Evolutionary conservation across 257 asterid species (phyloP).

Genomic region (Solanum paucissectum): DNA sequence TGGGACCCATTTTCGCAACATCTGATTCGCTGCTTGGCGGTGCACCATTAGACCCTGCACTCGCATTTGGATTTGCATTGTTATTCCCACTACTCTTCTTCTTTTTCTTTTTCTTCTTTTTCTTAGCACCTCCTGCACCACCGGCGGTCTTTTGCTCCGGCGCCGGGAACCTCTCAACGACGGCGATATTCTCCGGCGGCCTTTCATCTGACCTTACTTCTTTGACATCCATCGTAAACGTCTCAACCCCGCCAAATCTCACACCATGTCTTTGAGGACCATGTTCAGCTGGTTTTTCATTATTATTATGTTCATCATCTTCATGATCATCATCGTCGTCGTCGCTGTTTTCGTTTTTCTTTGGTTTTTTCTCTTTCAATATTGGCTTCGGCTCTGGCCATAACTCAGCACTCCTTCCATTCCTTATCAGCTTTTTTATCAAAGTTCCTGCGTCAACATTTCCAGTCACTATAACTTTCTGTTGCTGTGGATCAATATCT

Average conservation of each 20-base stretch:
- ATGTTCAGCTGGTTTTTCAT: slow-evolving; percentile 14
- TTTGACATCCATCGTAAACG: slow-evolving; percentile 2
- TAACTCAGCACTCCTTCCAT: slow-evolving; percentile 64
- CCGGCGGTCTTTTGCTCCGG: slow-evolving; percentile 9
- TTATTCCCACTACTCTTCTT: slow-evolving; percentile 13
- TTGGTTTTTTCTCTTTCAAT: slow-evolving; percentile 25
- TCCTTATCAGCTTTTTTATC: slow-evolving; percentile 47
- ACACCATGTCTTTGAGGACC: slow-evolving; percentile 27
- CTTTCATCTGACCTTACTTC: neutral
- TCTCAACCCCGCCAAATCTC: slow-evolving; percentile 33
- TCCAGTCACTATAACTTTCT: slow-evolving; percentile 72
- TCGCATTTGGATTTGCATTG: slow-evolving; percentile 1
- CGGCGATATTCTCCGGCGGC: slow-evolving; percentile 21
- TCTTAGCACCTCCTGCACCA: slow-evolving; percentile 24
- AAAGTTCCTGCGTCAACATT: slow-evolving; percentile 50
- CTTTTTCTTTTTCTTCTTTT: slow-evolving; percentile 54
- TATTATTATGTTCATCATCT: slow-evolving; percentile 16
- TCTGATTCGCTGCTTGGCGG: slow-evolving; percentile 32
- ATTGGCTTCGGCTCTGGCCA: slow-evolving; percentile 71
- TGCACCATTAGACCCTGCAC: slow-evolving; percentile 14
- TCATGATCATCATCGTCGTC: slow-evolving; percentile 26
- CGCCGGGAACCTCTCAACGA: slow-evolving; percentile 12
- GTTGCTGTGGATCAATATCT: slow-evolving; percentile 48
- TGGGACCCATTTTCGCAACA: slow-evolving; percentile 22
- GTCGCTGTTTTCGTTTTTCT: slow-evolving; percentile 25